phyloP scores from a whole-genome alignment of 2,329 filamentous ascomycete genomes.

The Trichoderma sp. region DNA sequence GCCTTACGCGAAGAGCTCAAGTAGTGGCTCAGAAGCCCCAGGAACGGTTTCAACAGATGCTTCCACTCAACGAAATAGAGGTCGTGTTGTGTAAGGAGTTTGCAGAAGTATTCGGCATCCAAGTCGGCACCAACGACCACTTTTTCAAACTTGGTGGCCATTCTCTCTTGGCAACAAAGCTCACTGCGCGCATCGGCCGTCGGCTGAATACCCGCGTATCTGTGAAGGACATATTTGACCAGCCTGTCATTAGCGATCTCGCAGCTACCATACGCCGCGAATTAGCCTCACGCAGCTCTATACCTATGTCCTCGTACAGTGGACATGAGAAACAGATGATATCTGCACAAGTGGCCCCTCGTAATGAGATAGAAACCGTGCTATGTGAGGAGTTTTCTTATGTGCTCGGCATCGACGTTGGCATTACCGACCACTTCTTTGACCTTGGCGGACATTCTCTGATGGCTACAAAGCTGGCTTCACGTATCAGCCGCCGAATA shows the following conservation, averaged over 20 bases:
- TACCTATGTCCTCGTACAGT: neutral
- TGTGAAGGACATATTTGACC: neutral
- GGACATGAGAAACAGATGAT: neutral
- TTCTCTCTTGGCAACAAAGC: neutral
- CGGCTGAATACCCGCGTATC: neutral
- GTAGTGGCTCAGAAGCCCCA: neutral
- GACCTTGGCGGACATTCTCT: constrained; percentile 19
- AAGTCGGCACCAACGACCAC: neutral
- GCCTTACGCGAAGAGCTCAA: constrained; percentile 14
- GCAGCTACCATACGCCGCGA: neutral
- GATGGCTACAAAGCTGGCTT: neutral
- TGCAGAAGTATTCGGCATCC: neutral
- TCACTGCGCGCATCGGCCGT: neutral
- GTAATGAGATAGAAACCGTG: neutral
- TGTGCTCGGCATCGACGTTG: constrained; percentile 18
- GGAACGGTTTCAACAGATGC: neutral
- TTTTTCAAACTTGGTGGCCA: neutral
- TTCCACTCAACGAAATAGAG: neutral
- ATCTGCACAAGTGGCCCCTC: neutral
- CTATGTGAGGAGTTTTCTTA: constrained; percentile 5
- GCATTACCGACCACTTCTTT: constrained; percentile 28
- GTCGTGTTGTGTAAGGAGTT: neutral
- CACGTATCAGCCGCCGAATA: neutral
- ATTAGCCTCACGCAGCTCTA: neutral
- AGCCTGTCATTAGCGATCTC: neutral